phyloP scores from a whole-genome alignment of 306 rosid species.

The Vigna angularis region DNA sequence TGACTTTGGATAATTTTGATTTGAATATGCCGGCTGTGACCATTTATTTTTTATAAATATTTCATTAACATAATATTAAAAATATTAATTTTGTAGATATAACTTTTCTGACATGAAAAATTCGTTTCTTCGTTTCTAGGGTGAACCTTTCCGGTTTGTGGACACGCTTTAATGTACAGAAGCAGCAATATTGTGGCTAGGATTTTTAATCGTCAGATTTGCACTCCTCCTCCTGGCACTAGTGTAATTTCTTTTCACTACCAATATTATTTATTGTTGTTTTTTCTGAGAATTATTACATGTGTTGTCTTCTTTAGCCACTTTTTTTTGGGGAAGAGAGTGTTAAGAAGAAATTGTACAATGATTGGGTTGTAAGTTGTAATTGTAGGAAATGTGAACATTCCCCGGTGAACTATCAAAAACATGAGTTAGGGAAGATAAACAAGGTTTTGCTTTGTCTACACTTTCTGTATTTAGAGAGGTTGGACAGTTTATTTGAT shows the following conservation, averaged over 20 bases:
- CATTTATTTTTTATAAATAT: background rate
- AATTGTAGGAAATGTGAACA: conserved; percentile 16
- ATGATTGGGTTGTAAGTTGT: conserved; percentile 5
- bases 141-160: conserved; percentile 42
- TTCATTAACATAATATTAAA: background rate
- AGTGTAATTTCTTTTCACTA: conserved; percentile 59
- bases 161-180: conserved; percentile 66
- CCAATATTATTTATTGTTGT: background rate
- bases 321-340: background rate
- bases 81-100: background rate
- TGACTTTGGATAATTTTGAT: background rate
- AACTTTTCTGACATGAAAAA: conserved; percentile 11
- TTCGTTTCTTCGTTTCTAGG: conserved; percentile 28
- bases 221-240: conserved; percentile 86
- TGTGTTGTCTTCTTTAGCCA: background rate
- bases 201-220: conserved; percentile 88
- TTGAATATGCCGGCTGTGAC: background rate
- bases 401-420: conserved; percentile 5
- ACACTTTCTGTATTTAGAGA: conserved; percentile 12
- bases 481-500: conserved; percentile 12
- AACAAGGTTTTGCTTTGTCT: conserved; percentile 34
- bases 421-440: conserved; percentile 7
- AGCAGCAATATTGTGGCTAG: conserved; percentile 83
- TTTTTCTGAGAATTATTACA: conserved; percentile 1
- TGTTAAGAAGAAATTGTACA: background rate